Conservation (phyloP, 2,329 filamentous ascomycete genomes). For the Talaromyces sp. region DNA sequence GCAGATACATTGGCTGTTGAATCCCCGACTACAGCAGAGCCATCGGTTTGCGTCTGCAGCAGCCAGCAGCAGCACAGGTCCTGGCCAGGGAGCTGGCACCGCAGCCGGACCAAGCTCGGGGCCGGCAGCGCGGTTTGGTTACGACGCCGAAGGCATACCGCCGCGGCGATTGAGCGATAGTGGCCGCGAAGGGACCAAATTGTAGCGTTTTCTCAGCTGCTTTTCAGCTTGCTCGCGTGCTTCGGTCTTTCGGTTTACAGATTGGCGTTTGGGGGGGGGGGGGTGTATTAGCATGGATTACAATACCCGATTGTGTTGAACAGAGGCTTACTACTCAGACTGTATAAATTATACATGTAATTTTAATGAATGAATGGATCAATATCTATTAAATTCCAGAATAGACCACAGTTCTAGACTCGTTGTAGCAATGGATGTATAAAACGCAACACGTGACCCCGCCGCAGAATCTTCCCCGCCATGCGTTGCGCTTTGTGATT, state of each 20-base stretch:
- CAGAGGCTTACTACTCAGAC: neutral
- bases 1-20: constrained; percentile 60
- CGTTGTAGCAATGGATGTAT: neutral
- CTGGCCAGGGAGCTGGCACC: constrained; percentile 13
- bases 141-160: constrained; percentile 9
- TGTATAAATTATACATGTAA: neutral
- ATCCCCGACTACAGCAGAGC: constrained; percentile 47
- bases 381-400: neutral
- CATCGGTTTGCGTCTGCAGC: constrained; percentile 15
- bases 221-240: neutral
- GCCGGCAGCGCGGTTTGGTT: constrained; percentile 20
- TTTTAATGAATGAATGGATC: neutral
- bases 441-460: neutral
- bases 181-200: constrained; percentile 38
- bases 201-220: constrained; percentile 10
- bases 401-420: neutral
- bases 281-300: neutral
- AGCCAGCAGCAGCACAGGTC: constrained; percentile 14
- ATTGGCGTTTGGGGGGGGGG: neutral
- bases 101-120: constrained; percentile 19
- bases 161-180: constrained; percentile 35
- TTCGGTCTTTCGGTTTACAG: neutral
- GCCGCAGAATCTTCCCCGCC: neutral
- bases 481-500: neutral
- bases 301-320: neutral